Percentiles rank a stretch among this genome's conserved stretches.
Conservation (phyloP, 2,329 filamentous ascomycete species). For the Ophiobolus disseminans region DNA sequence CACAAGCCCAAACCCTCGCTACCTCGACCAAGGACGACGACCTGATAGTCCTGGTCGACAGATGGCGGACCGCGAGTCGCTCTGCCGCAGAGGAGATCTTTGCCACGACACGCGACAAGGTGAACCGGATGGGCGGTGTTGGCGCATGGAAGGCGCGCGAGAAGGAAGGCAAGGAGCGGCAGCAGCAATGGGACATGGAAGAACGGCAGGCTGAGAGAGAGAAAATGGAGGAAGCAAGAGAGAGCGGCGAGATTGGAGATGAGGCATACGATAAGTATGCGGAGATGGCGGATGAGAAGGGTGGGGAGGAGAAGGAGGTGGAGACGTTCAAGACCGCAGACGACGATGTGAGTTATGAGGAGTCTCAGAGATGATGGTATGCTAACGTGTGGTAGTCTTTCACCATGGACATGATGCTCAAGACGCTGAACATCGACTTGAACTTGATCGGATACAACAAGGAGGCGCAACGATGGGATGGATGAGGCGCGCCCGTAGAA, state of each 20-base stretch:
- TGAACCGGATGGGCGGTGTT: slow-evolving; percentile 69
- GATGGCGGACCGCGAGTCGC: slow-evolving; percentile 68
- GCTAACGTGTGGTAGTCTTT: slow-evolving; percentile 56
- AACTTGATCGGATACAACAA: slow-evolving; percentile 69
- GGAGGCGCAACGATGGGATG: slow-evolving; percentile 63
- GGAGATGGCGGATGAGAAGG: slow-evolving; percentile 47
- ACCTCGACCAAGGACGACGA: slow-evolving; percentile 58
- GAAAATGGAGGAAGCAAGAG: slow-evolving; percentile 52
- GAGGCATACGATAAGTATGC: slow-evolving; percentile 56
- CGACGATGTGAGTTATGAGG: slow-evolving; percentile 53
- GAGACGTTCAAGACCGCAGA: slow-evolving; percentile 40
- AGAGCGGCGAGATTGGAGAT: slow-evolving; percentile 51
- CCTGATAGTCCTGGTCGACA: slow-evolving; percentile 62
- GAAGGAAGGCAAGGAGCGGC: slow-evolving; percentile 41
- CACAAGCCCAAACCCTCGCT: slow-evolving; percentile 49
- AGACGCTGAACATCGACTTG: slow-evolving; percentile 68
- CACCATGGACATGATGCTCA: slow-evolving; percentile 74
- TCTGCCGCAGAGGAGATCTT: slow-evolving; percentile 74
- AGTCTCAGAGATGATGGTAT: not conserved
- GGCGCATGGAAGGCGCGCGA: slow-evolving; percentile 59
- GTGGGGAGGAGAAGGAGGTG: slow-evolving; percentile 53
- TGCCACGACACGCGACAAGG: slow-evolving; percentile 63
- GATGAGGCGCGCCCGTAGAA: slow-evolving; percentile 44
- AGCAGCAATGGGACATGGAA: slow-evolving; percentile 48
- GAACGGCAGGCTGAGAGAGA: slow-evolving; percentile 50